A percentile compares a stretch with the other conserved stretches of the same genome.
phyloP scores from a whole-genome alignment of 2,329 filamentous ascomycete species.

The Fusarium newnesense region DNA sequence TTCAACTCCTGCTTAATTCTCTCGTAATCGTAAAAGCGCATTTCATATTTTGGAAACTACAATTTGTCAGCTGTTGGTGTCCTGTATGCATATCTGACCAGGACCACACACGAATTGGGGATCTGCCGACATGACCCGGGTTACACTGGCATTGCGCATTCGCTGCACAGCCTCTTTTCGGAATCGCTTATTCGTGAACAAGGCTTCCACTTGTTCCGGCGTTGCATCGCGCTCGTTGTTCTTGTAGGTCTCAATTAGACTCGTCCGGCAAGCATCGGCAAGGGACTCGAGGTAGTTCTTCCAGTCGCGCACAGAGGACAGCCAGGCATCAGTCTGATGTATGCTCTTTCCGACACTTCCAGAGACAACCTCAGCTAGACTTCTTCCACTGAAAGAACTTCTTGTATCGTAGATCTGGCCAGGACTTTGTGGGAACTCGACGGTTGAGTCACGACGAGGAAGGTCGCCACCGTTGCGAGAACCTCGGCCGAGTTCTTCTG shows the following conservation, averaged over 20 bases:
- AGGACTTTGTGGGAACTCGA: slow-evolving; percentile 48
- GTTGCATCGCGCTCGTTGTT: slow-evolving; percentile 57
- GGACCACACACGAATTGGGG: slow-evolving; percentile 52
- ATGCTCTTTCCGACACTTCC: slow-evolving; percentile 38
- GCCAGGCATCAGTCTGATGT: slow-evolving; percentile 47
- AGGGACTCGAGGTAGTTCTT: slow-evolving; percentile 55
- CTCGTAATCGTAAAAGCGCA: slow-evolving; percentile 60
- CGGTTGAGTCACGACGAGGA: slow-evolving; percentile 43
- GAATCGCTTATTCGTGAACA: slow-evolving; percentile 56
- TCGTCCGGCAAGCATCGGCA: slow-evolving; percentile 53
- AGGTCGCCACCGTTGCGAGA: slow-evolving; percentile 38
- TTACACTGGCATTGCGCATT: slow-evolving; percentile 59
- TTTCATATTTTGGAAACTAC: slow-evolving; percentile 57
- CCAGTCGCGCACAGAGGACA: slow-evolving; percentile 57
- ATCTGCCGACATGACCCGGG: slow-evolving; percentile 55
- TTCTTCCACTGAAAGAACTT: slow-evolving; percentile 52
- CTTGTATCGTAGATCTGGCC: slow-evolving; percentile 47
- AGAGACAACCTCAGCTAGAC: slow-evolving; percentile 48
- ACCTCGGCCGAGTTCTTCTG: slow-evolving; percentile 52
- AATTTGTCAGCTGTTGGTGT: slow-evolving; percentile 8
- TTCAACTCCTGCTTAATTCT: slow-evolving; percentile 55
- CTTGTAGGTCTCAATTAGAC: slow-evolving; percentile 57
- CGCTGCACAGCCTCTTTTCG: slow-evolving; percentile 55
- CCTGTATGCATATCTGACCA: background rate
- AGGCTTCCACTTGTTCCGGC: slow-evolving; percentile 53